Evolutionary conservation across 2,329 filamentous ascomycete genomes (phyloP).

Genomic region (Hirsutella rhossiliensis): DNA sequence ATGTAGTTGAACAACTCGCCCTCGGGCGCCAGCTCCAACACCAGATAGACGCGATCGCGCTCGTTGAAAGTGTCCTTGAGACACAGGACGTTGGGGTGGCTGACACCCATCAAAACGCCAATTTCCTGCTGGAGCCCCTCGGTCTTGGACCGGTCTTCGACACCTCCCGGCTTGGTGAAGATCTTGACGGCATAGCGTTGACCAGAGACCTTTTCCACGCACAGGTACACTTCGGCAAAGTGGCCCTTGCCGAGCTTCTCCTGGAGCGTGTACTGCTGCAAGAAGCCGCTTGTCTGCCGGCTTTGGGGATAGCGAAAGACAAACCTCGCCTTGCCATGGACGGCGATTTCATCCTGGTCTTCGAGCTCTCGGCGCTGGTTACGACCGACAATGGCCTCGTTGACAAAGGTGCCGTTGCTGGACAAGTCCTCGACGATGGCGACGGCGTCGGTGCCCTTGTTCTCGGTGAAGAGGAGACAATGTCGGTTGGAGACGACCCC

Average conservation of each 20-base stretch:
- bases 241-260: slow-evolving; percentile 89
- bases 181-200: slow-evolving; percentile 85
- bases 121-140: slow-evolving; percentile 92
- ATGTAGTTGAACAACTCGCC: slow-evolving; percentile 96
- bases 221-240: slow-evolving; percentile 87
- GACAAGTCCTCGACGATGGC: slow-evolving; percentile 88
- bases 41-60: slow-evolving; percentile 76
- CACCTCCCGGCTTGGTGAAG: slow-evolving; percentile 75
- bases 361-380: slow-evolving; percentile 84
- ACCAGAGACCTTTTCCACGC: slow-evolving; percentile 74
- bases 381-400: slow-evolving; percentile 78
- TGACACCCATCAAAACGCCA: slow-evolving; percentile 92
- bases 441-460: slow-evolving; percentile 43
- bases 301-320: slow-evolving; percentile 81
- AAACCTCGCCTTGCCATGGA: slow-evolving; percentile 76
- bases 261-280: slow-evolving; percentile 73
- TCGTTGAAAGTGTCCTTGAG: slow-evolving; percentile 95
- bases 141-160: slow-evolving; percentile 71
- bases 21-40: slow-evolving; percentile 81
- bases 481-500: slow-evolving; percentile 81
- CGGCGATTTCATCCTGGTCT: slow-evolving; percentile 82
- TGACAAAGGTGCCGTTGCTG: slow-evolving; percentile 92
- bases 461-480: slow-evolving; percentile 54
- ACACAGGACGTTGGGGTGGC: slow-evolving; percentile 84
- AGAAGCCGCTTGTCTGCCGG: slow-evolving; percentile 63